Evolutionary conservation across 768 basidiomycete genomes (phyloP).

Genomic region (Amanita pallidorosea): DNA sequence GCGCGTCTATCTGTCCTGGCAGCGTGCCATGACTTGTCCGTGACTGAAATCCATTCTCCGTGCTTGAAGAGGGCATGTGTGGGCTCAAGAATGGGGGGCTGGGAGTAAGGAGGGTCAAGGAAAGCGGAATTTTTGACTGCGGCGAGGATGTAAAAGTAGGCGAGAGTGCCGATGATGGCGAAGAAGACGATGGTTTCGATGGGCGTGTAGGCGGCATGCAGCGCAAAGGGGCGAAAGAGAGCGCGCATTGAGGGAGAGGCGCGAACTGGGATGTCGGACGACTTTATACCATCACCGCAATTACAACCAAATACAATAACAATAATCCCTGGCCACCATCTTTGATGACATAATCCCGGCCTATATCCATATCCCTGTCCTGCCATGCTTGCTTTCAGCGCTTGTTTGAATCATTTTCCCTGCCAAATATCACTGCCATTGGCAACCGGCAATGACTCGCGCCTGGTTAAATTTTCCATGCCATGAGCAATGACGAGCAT

Average conservation of each 20-base stretch:
- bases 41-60: constrained; percentile 53
- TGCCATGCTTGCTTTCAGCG: too few relatives aligned
- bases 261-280: background rate
- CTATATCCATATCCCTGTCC: too few relatives aligned
- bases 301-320: too few relatives aligned
- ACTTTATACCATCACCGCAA: background rate
- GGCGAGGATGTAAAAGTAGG: constrained; percentile 88
- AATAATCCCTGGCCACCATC: too few relatives aligned
- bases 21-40: constrained; percentile 40
- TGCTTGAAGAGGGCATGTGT: constrained; percentile 43
- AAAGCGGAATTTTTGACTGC: constrained; percentile 86
- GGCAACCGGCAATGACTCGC: too few relatives aligned
- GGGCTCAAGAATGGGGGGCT: constrained; percentile 36
- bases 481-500: too few relatives aligned
- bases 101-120: constrained; percentile 40
- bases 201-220: constrained; percentile 63
- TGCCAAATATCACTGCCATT: too few relatives aligned
- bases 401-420: too few relatives aligned
- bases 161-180: constrained; percentile 81
- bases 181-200: constrained; percentile 89
- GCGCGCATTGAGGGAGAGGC: constrained; percentile 32
- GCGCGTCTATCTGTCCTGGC: constrained; percentile 19
- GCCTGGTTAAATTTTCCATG: too few relatives aligned
- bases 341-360: too few relatives aligned
- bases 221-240: constrained; percentile 55